These are phyloP conservation scores for Seminavis robusta DNA, from an alignment of 108 stramenopile species.

Conservation along the genomic window DNA sequence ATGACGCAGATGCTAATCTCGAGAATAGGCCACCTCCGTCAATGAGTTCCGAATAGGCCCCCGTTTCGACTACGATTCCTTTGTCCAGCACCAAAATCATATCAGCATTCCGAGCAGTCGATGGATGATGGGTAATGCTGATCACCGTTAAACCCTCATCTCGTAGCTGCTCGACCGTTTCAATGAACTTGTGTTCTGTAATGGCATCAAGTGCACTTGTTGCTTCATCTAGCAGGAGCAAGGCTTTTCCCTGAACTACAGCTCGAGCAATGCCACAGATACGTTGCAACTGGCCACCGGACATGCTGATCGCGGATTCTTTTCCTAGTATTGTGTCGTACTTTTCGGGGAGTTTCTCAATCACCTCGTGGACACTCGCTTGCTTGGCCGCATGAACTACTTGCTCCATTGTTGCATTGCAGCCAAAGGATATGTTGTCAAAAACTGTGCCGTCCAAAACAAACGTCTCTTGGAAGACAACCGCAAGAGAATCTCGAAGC, in stretches of 20 bases:
- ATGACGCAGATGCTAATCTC: slow-evolving; percentile 27
- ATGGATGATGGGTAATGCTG: slow-evolving; percentile 33
- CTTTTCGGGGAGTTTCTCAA: slow-evolving; percentile 6
- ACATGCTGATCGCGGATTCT: slow-evolving; percentile 1
- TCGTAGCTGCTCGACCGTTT: slow-evolving; percentile 5
- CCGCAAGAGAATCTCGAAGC: slow-evolving; percentile 4
- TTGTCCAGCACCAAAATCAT: slow-evolving; percentile 52
- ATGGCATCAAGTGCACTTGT: slow-evolving; percentile 34
- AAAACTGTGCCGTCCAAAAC: slow-evolving; percentile 5
- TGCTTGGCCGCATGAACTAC: neutral
- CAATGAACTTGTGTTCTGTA: slow-evolving; percentile 5
- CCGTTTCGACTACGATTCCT: slow-evolving; percentile 45
- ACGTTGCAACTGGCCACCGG: slow-evolving; percentile 1
- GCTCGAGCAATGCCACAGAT: slow-evolving; percentile 35
- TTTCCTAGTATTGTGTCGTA: slow-evolving; percentile 16
- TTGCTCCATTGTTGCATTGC: slow-evolving; percentile 1
- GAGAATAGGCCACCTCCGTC: slow-evolving; percentile 27
- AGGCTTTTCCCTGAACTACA: slow-evolving; percentile 15
- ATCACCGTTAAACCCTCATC: slow-evolving; percentile 22
- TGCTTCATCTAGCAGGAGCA: slow-evolving; percentile 37
- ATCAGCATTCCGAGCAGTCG: slow-evolving; percentile 50
- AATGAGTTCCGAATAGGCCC: slow-evolving; percentile 52
- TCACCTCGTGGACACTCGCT: slow-evolving; percentile 6
- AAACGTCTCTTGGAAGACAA: slow-evolving; percentile 9
- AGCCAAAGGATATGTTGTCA: slow-evolving; percentile 13